Conservation (phyloP, 2,329 filamentous ascomycete species). For the Tothia fuscella region DNA sequence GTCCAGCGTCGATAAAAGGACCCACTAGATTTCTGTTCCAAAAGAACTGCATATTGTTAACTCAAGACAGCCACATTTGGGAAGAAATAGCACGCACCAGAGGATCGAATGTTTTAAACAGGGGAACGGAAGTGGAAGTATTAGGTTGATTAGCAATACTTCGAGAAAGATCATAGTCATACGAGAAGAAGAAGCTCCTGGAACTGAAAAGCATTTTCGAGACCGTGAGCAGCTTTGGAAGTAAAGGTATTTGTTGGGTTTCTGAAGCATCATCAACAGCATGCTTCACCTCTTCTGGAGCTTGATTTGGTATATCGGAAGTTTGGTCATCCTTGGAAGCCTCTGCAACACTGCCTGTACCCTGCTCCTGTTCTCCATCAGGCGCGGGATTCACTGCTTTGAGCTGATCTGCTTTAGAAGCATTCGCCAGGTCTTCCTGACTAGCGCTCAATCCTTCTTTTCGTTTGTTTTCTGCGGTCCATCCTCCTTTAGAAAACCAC, state of each 20-base stretch:
- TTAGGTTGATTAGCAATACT: conserved; percentile 35
- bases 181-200: conserved; percentile 86
- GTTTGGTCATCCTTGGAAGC: conserved; percentile 5
- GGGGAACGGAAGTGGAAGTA: conserved; percentile 39
- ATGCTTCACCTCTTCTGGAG: conserved; percentile 1
- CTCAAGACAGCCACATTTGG: not conserved
- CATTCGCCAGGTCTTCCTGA: conserved; percentile 31
- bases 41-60: conserved; percentile 48
- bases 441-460: conserved; percentile 57
- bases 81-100: conserved; percentile 32
- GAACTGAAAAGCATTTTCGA: conserved; percentile 74
- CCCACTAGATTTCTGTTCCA: conserved; percentile 74
- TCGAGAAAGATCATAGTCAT: conserved; percentile 83
- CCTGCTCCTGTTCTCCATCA: conserved; percentile 18
- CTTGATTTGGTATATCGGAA: not conserved
- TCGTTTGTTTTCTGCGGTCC: conserved; percentile 59
- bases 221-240: conserved; percentile 76
- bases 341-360: not conserved
- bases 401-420: conserved; percentile 12
- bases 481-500: conserved; percentile 82
- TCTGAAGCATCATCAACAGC: conserved; percentile 1
- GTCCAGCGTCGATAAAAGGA: conserved; percentile 62
- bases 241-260: conserved; percentile 31
- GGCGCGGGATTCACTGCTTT: conserved; percentile 22
- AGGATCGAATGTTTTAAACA: conserved; percentile 62